These are phyloP conservation scores for Cordyceps fumosorosea DNA, from an alignment of 2,329 filamentous ascomycete species.

Conservation along the genomic window DNA sequence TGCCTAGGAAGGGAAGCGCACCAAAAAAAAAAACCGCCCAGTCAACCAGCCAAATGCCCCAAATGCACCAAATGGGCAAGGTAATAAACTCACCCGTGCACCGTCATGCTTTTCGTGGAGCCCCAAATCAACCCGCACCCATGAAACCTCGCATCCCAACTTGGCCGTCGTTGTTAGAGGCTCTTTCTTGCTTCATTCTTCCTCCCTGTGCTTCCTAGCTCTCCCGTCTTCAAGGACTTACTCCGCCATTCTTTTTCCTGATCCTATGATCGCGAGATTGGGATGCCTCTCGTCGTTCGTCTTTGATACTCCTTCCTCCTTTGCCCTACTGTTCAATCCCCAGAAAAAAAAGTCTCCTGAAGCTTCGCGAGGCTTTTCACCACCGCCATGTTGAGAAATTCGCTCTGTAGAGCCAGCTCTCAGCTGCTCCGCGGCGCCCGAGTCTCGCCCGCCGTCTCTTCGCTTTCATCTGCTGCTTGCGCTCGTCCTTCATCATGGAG, in stretches of 20 bases:
- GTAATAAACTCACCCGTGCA: conserved; percentile 1
- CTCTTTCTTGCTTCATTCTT: conserved; percentile 13
- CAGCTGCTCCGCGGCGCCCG: conserved; percentile 53
- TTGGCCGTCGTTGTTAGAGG: conserved; percentile 2
- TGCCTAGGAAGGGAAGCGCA: neutral
- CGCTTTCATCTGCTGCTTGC: conserved; percentile 33
- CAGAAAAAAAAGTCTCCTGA: conserved; percentile 12
- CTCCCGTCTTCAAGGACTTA: conserved; percentile 33
- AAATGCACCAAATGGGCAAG: conserved; percentile 10
- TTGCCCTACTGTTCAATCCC: conserved; percentile 5
- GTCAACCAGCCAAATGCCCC: neutral
- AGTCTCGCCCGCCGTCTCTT: conserved; percentile 36
- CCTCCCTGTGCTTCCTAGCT: conserved; percentile 15
- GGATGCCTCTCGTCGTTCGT: conserved; percentile 25
- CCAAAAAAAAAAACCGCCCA: no score
- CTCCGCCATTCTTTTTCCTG: conserved; percentile 40
- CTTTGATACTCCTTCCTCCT: conserved; percentile 16
- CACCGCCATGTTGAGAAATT: conserved; percentile 64
- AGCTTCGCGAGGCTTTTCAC: conserved; percentile 20
- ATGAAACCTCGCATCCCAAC: conserved; percentile 6
- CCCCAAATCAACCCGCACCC: neutral
- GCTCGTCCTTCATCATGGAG: conserved; percentile 37
- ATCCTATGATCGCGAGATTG: conserved; percentile 24
- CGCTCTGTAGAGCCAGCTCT: conserved; percentile 58
- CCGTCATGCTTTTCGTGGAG: conserved; percentile 15